These are phyloP conservation scores for Penicillium bialowiezense DNA, from an alignment of 495 filamentous ascomycete genomes.

Conservation along the genomic window DNA sequence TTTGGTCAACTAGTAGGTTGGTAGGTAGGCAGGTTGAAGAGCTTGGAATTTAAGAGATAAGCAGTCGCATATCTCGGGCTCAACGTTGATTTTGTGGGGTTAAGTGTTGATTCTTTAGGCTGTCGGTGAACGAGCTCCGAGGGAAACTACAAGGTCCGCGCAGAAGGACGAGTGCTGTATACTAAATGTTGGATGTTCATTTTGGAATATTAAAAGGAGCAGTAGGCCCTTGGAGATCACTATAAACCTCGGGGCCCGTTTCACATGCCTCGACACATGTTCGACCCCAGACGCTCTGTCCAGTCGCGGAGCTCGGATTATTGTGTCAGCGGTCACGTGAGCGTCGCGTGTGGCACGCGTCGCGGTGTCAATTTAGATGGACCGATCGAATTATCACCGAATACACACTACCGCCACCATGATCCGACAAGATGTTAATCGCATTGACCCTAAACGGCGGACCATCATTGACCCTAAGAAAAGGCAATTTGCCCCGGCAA, in stretches of 20 bases:
- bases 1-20: no score
- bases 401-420: slow-evolving; percentile 42
- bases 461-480: slow-evolving; percentile 73
- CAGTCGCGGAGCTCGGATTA: neutral
- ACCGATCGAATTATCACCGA: neutral
- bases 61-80: neutral
- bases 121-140: slow-evolving; percentile 37
- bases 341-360: slow-evolving; percentile 19
- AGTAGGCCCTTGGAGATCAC: no score
- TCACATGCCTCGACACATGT: slow-evolving; percentile 5
- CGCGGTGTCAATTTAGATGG: slow-evolving; percentile 21
- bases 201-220: no score
- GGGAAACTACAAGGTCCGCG: slow-evolving; percentile 5
- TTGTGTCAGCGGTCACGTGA: slow-evolving; percentile 4
- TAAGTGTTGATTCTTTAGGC: slow-evolving; percentile 31
- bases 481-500: slow-evolving; percentile 74
- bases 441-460: slow-evolving; percentile 81
- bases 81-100: slow-evolving; percentile 23
- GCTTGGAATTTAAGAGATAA: neutral
- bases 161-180: neutral
- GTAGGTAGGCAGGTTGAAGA: neutral
- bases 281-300: neutral
- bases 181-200: no score
- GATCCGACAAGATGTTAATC: slow-evolving; percentile 67
- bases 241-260: neutral